phyloP scores from a whole-genome alignment of 225 moss, liverwort and hornwort species.

The Sphagnum tenellum region DNA sequence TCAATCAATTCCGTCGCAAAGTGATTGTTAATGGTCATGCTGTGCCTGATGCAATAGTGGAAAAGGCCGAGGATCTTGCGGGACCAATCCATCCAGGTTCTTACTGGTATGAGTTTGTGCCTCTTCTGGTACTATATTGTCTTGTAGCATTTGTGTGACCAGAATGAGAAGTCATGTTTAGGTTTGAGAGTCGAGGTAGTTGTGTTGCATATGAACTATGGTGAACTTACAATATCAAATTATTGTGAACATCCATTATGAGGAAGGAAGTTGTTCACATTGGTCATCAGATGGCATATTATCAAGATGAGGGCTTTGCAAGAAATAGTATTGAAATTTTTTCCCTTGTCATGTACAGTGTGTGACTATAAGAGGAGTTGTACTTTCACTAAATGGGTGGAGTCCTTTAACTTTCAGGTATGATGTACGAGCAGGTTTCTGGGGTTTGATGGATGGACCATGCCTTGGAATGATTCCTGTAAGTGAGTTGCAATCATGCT shows the following conservation, averaged over 20 bases:
- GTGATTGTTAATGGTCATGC: conserved; percentile 70
- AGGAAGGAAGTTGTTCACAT: too few species aligned
- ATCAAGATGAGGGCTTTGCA: too few species aligned
- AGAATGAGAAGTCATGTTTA: too few species aligned
- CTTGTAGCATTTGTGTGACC: too few species aligned
- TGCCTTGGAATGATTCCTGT: conserved; percentile 93
- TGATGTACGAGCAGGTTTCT: conserved; percentile 87
- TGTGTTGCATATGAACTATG: too few species aligned
- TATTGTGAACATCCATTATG: too few species aligned
- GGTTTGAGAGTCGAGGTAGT: too few species aligned
- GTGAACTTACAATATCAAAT: too few species aligned
- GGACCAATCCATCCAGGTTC: conserved; percentile 82
- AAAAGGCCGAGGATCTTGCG: conserved; percentile 67
- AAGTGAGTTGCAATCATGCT: conserved; percentile 23
- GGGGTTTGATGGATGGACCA: conserved; percentile 76
- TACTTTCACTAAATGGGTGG: neutral
- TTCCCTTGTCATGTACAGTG: neutral
- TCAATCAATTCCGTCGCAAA: conserved; percentile 41
- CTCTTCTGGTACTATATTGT: neutral
- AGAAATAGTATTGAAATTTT: too few species aligned
- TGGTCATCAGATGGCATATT: too few species aligned
- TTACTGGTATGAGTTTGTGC: conserved; percentile 62
- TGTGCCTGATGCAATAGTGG: conserved; percentile 61
- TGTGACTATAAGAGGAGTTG: neutral
- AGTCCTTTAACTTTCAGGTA: conserved; percentile 56